These are phyloP conservation scores for Cadophora luteo-olivacea DNA, from an alignment of 2,329 filamentous ascomycete genomes.

Conservation along the genomic window DNA sequence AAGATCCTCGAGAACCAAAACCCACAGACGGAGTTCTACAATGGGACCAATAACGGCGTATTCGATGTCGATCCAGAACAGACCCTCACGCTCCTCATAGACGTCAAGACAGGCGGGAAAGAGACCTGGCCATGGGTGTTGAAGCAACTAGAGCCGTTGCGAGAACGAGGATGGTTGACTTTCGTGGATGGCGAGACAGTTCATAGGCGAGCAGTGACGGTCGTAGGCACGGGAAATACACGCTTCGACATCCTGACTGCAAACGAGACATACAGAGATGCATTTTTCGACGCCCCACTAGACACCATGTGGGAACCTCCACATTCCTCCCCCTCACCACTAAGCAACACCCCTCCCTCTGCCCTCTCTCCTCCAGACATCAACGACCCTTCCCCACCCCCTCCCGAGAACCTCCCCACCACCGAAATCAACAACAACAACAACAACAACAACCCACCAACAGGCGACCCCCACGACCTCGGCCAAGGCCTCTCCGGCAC, in stretches of 20 bases:
- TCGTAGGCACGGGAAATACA: constrained; percentile 72
- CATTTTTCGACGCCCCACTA: constrained; percentile 72
- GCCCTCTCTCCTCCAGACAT: background rate
- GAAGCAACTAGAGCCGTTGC: constrained; percentile 63
- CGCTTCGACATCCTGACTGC: constrained; percentile 61
- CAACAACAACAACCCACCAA: too few relatives aligned
- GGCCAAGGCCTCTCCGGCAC: constrained; percentile 54
- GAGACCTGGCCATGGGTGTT: constrained; percentile 60
- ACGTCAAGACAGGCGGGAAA: constrained; percentile 67
- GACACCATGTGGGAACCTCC: constrained; percentile 45
- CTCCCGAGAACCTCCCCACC: too few relatives aligned
- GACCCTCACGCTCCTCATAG: constrained; percentile 68
- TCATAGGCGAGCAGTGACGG: constrained; percentile 64
- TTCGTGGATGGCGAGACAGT: constrained; percentile 58
- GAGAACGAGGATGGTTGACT: constrained; percentile 63
- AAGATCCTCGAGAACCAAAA: constrained; percentile 62
- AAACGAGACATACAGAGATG: constrained; percentile 62
- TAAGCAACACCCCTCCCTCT: background rate
- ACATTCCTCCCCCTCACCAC: background rate
- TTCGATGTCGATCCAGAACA: constrained; percentile 60
- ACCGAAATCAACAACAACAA: too few relatives aligned
- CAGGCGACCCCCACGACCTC: too few relatives aligned
- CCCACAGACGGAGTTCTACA: constrained; percentile 53
- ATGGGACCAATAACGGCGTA: constrained; percentile 58
- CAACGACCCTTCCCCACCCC: background rate